Percentiles rank a stretch among this genome's conserved stretches.
Conservation (phyloP, 371 early-diverging fungal species). For the Mucor sp. region DNA sequence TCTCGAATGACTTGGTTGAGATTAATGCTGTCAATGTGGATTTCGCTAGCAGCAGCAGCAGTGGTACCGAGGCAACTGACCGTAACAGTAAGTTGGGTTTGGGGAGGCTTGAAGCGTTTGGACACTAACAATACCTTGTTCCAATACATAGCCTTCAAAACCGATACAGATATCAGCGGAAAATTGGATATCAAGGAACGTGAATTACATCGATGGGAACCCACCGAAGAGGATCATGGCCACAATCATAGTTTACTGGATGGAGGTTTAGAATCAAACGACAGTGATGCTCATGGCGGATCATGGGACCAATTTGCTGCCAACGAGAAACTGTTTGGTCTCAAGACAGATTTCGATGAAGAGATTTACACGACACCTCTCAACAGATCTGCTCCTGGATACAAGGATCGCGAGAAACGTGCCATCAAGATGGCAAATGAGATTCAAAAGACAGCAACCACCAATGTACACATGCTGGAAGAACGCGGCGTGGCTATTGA, state of each 20-base stretch:
- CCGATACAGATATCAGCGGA: conserved; percentile 89
- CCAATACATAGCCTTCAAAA: conserved; percentile 81
- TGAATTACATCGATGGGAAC: conserved; percentile 86
- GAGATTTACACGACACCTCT: conserved; percentile 94
- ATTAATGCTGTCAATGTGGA: conserved; percentile 63
- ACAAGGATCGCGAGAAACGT: conserved; percentile 83
- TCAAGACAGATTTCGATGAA: conserved; percentile 95
- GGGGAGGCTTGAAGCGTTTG: too few species aligned
- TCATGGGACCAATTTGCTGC: conserved; percentile 99
- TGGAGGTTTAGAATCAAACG: conserved; percentile 39
- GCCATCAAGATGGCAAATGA: conserved; percentile 92
- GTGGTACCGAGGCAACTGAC: conserved; percentile 25
- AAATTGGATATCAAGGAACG: conserved; percentile 71
- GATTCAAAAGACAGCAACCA: conserved; percentile 78
- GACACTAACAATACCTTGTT: too few species aligned
- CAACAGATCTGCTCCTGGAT: conserved; percentile 86
- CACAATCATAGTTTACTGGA: conserved; percentile 21
- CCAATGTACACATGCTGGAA: conserved; percentile 90
- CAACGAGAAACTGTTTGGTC: conserved; percentile 94
- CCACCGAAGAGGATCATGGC: conserved; percentile 52
- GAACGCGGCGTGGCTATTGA: conserved; percentile 82
- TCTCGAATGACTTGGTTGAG: conserved; percentile 71
- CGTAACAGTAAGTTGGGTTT: conserved; percentile 45
- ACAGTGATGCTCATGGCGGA: conserved; percentile 9
- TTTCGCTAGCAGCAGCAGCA: conserved; percentile 26